A percentile compares a stretch with the other conserved stretches of the same genome.
Conservation (phyloP, 1,284 basidiomycete species). For the Ustilago crameri region DNA sequence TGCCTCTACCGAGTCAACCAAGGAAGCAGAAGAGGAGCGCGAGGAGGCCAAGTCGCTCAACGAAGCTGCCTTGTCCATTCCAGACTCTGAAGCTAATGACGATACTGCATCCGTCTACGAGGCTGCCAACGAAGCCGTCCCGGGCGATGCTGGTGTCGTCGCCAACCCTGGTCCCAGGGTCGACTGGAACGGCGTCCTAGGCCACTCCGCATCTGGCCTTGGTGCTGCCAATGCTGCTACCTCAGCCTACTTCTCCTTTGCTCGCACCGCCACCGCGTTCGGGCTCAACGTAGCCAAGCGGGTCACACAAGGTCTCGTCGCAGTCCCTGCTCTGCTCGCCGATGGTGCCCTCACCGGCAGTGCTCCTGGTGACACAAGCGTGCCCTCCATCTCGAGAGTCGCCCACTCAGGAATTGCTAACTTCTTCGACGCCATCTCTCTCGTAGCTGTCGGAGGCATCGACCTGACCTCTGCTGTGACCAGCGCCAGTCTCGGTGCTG, state of each 20-base stretch:
- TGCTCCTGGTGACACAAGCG: slow-evolving; percentile 29
- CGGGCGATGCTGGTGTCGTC: slow-evolving; percentile 27
- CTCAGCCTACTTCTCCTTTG: slow-evolving; percentile 55
- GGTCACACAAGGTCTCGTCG: slow-evolving; percentile 55
- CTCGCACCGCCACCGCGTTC: slow-evolving; percentile 49
- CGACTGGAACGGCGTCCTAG: slow-evolving; percentile 50
- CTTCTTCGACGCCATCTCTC: slow-evolving; percentile 56
- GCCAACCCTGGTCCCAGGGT: slow-evolving; percentile 7
- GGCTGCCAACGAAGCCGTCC: slow-evolving; percentile 19
- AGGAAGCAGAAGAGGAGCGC: slow-evolving; percentile 31
- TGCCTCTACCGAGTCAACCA: slow-evolving; percentile 12
- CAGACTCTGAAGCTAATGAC: slow-evolving; percentile 43
- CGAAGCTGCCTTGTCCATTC: slow-evolving; percentile 54
- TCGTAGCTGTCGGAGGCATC: slow-evolving; percentile 58
- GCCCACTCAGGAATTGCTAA: slow-evolving; percentile 56
- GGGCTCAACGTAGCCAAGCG: slow-evolving; percentile 57
- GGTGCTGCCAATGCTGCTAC: slow-evolving; percentile 55
- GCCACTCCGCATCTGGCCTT: slow-evolving; percentile 40
- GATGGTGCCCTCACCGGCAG: slow-evolving; percentile 53
- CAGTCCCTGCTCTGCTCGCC: slow-evolving; percentile 49
- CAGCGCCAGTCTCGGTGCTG: slow-evolving; percentile 55
- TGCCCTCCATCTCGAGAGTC: slow-evolving; percentile 28
- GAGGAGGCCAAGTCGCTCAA: slow-evolving; percentile 38
- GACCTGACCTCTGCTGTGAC: slow-evolving; percentile 59
- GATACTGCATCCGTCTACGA: slow-evolving; percentile 19